These are phyloP conservation scores for Medicago ruthenica DNA, from an alignment of 306 rosid genomes.

Conservation along the genomic window DNA sequence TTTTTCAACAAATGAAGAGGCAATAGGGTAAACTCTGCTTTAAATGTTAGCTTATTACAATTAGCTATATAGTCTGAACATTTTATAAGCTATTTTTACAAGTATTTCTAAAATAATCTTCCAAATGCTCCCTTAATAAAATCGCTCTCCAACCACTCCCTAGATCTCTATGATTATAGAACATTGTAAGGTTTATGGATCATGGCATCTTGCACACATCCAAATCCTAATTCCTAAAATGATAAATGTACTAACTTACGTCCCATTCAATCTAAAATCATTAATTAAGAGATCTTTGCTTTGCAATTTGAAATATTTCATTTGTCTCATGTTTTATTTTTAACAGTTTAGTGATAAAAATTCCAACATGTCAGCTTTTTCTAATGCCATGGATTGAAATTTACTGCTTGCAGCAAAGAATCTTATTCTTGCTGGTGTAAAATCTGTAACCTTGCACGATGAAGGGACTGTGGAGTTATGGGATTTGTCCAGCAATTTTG, in stretches of 20 bases:
- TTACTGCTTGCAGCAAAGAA: constrained; percentile 75
- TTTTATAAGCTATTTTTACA: neutral
- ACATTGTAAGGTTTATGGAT: constrained; percentile 1
- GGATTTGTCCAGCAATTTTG: constrained; percentile 85
- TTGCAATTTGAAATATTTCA: constrained; percentile 4
- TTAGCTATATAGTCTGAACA: neutral
- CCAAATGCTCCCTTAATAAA: neutral
- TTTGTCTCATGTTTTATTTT: constrained; percentile 22
- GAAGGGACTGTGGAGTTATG: constrained; percentile 83
- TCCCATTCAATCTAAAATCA: neutral
- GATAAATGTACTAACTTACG: neutral
- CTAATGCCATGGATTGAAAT: neutral
- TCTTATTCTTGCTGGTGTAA: constrained; percentile 94
- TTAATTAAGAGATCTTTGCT: neutral
- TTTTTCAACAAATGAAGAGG: neutral
- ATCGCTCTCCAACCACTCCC: neutral
- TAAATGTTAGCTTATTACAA: neutral
- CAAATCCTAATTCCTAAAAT: constrained; percentile 13
- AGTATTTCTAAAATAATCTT: neutral
- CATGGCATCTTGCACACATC: constrained; percentile 3
- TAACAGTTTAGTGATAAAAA: neutral
- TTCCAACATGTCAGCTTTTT: constrained; percentile 21
- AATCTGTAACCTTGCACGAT: constrained; percentile 91
- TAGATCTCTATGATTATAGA: neutral
- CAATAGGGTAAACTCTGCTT: neutral